A percentile compares a stretch with the other conserved stretches of the same genome.
These are phyloP conservation scores for Scheffersomyces coipomensis DNA, from an alignment of 805 yeast genomes.

Conservation along the genomic window DNA sequence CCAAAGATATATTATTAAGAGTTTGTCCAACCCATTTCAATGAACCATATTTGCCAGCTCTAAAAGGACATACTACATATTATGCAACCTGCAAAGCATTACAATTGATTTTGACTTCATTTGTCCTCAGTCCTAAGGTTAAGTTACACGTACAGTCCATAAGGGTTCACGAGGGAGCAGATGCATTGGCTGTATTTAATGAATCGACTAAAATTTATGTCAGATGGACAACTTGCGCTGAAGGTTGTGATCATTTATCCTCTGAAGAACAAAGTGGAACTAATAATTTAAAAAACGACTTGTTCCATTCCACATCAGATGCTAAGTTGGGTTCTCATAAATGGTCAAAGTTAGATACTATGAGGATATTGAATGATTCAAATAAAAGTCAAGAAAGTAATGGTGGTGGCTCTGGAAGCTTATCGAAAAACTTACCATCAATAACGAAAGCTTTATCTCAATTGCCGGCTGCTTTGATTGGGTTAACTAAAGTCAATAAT, in stretches of 20 bases:
- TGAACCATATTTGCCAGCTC: constrained; percentile 50
- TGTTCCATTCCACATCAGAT: constrained; percentile 30
- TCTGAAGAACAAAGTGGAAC: constrained; percentile 5
- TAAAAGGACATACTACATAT: constrained; percentile 57
- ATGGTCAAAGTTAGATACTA: constrained; percentile 37
- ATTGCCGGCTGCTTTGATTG: constrained; percentile 31
- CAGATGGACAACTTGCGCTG: constrained; percentile 58
- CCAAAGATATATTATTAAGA: constrained; percentile 48
- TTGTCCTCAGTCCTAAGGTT: constrained; percentile 53
- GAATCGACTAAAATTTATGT: constrained; percentile 50
- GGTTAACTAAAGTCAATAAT: constrained; percentile 24
- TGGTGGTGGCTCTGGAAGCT: not conserved
- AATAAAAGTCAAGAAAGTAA: not conserved
- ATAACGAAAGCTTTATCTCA: constrained; percentile 23
- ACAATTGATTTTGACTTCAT: constrained; percentile 51
- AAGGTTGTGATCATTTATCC: constrained; percentile 48
- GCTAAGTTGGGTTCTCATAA: constrained; percentile 39
- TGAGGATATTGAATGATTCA: constrained; percentile 11
- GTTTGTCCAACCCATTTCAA: constrained; percentile 53
- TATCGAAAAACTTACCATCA: constrained; percentile 13
- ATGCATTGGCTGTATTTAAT: constrained; percentile 30
- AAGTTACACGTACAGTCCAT: constrained; percentile 52
- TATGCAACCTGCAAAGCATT: constrained; percentile 56
- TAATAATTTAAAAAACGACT: not conserved
- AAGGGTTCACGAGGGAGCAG: constrained; percentile 17